Base-by-base conservation (phyloP, 2,329 filamentous ascomycete species). In the Nectriaceae sp. region DNA sequence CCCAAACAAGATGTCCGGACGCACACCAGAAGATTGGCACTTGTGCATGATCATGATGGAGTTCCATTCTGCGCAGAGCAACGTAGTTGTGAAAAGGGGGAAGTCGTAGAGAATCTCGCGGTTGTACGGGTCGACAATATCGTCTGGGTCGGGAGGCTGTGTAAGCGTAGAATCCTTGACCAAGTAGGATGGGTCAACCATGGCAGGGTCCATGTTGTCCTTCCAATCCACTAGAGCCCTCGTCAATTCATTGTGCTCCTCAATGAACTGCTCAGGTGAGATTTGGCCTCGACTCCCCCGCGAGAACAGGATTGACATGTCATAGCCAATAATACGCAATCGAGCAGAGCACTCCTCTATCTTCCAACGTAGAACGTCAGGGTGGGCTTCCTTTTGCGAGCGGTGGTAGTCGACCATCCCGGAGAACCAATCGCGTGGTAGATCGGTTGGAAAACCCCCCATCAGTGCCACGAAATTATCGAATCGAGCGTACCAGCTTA, bases 401-500 rank as follows among this genome's bases (percentile, higher is more conserved):
- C 75, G 72, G 61, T 86, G 88, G 64, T 82, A 87, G 3, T 84
- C 75, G 37, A 86, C 76, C 46, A 83, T 80, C 6, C 77, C 74
- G 2, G 78, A 75, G 61, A 93, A 92, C 92, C 92, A 97, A 50
- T 90, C 85, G 40, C 84, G 80, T 5, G 85, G 79, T 13, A 97
- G 75, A 2, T 85, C 80, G 1, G 89, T 85, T 57, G 86, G 84
- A 56, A 88, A 88, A 1, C 89, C 88, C 20, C 89, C 89, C 77
- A 96, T 85, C 53, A 97, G 80, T 1, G 89, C 88, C 5, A 90
- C 85, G 48, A 92, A 89, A 10, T 92, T 78, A 66, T 97, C 94
- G 64, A 96, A 96, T 29, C 92, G 85, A 22, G 85, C 79, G 67
- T 96, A 97, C 94, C 94, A 97, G n/a, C 80, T 77, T 42, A 96